These are phyloP conservation scores for Sphaerostilbella broomeana DNA, from an alignment of 2,329 filamentous ascomycete genomes.

Conservation along the genomic window DNA sequence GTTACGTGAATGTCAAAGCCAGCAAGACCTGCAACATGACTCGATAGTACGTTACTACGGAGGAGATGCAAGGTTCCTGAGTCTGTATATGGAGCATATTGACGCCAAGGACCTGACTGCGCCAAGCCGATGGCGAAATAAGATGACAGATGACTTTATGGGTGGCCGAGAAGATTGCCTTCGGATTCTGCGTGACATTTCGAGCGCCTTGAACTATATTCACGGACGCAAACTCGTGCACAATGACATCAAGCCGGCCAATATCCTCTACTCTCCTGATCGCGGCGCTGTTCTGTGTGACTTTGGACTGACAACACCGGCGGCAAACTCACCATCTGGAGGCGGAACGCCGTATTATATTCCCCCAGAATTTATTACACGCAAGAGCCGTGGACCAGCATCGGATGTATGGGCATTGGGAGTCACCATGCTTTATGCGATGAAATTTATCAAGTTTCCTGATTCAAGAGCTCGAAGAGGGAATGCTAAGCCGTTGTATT, in stretches of 20 bases:
- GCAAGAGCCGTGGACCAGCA: conserved; percentile 45
- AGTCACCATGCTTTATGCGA: conserved; percentile 54
- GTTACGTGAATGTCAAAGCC: conserved; percentile 51
- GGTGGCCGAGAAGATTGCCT: conserved; percentile 43
- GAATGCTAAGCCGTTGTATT: conserved; percentile 47
- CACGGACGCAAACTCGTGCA: conserved; percentile 49
- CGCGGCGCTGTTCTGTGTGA: conserved; percentile 55
- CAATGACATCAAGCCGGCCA: conserved; percentile 58
- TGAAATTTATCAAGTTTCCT: conserved; percentile 49
- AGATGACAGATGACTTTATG: conserved; percentile 41
- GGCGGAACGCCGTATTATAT: conserved; percentile 58
- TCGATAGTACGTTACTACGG: conserved; percentile 54
- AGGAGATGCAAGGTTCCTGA: conserved; percentile 53
- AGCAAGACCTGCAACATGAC: conserved; percentile 48
- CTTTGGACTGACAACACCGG: conserved; percentile 49
- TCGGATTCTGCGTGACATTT: conserved; percentile 49
- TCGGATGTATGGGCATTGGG: conserved; percentile 56
- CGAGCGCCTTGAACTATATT: conserved; percentile 49
- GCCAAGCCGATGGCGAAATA: conserved; percentile 43
- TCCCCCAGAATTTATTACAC: conserved; percentile 53
- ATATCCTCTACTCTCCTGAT: conserved; percentile 53
- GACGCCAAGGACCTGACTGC: conserved; percentile 49
- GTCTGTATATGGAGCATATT: conserved; percentile 56
- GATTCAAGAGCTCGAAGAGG: conserved; percentile 43
- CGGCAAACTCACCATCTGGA: conserved; percentile 38